Percentiles rank a stretch among this genome's conserved stretches.
Conservation (phyloP, 2,329 filamentous ascomycete species). For the Cercospora berteroae region DNA sequence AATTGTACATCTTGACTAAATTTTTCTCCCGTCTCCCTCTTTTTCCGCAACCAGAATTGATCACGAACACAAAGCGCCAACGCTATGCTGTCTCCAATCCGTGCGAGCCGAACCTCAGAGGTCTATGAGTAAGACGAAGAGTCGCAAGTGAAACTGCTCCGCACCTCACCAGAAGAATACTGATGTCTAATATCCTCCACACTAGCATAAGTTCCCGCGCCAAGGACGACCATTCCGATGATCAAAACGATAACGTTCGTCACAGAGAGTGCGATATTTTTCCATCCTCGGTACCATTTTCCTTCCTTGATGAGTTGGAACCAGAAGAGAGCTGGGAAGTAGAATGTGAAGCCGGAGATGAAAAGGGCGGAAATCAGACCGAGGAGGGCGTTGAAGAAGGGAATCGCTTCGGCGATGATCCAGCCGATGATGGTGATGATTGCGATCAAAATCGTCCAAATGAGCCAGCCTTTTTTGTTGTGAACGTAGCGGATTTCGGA, state of each 20-base stretch:
- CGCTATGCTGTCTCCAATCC: not conserved
- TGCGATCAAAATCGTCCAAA: slow-evolving; percentile 61
- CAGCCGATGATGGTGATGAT: slow-evolving; percentile 62
- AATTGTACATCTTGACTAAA: not conserved
- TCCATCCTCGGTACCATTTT: slow-evolving; percentile 47
- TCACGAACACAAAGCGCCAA: not conserved
- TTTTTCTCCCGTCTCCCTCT: not conserved
- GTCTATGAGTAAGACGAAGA: slow-evolving; percentile 19
- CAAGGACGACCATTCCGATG: slow-evolving; percentile 36
- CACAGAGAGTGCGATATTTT: slow-evolving; percentile 47
- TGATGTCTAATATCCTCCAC: slow-evolving; percentile 46
- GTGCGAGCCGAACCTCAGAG: slow-evolving; percentile 10
- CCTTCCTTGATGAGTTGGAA: slow-evolving; percentile 49
- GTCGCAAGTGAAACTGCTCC: slow-evolving; percentile 44
- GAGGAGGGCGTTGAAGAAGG: slow-evolving; percentile 69
- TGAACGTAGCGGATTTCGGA: slow-evolving; percentile 50
- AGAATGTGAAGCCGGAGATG: slow-evolving; percentile 61
- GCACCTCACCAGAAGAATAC: slow-evolving; percentile 41
- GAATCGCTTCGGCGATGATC: slow-evolving; percentile 70
- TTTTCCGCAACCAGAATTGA: not conserved
- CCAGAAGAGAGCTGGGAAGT: slow-evolving; percentile 42
- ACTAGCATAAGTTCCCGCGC: slow-evolving; percentile 46
- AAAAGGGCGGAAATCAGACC: slow-evolving; percentile 64
- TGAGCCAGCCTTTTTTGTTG: slow-evolving; percentile 47
- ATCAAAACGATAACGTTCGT: slow-evolving; percentile 47